Base-by-base conservation (phyloP, 140 eudicot genomes). In the Oenanthe javanica region DNA sequence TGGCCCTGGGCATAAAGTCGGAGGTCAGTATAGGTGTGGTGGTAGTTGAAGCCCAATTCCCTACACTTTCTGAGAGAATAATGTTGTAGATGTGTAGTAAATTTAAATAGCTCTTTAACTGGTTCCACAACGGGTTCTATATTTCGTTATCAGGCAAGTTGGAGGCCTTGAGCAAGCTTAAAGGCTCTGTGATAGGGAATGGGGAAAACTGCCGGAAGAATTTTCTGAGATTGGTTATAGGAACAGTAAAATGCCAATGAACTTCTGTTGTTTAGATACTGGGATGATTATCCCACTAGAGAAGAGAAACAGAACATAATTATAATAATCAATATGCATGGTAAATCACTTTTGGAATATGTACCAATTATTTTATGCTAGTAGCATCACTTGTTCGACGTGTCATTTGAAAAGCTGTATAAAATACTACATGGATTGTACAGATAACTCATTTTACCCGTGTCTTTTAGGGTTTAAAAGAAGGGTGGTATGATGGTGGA, bases 401-500 rank as follows among this genome's bases (percentile, higher is more conserved):
- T 16, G 49, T 70, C 21, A 27, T 6, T 25, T 12, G 9, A 19
- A 15, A 36, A 31, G 21, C 49, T 40, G 25, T 42, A 31, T 69
- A 14, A 1, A 4, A 12, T 36, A 42, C n/a, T 72, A 42, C 2
- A 13, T 18, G 25, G n/a, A 70, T 19, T 72, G 15, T 18, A 38
- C 50, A 72, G 1, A 16, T 6, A 36, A 21, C 50, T 46, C 71
- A 51, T 64, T 48, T 79, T 15, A 18, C 80, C 38, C 48, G n/a
- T 77, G 9, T 16, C 42, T 78, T 84, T 50, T 82, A 92, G 98
- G 97, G 97, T 77, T 88, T 92, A 11, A 81, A 94, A 89, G 86
- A 94, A 86, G 98, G 98, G 45, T 94, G 97, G 98, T 92, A 92
- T 85, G 98, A 94, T 86, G 98, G 98, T 5, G 98, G 98, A 76